Base-by-base conservation (phyloP, 805 yeast genomes). In the Maudiozyma turicensis region DNA sequence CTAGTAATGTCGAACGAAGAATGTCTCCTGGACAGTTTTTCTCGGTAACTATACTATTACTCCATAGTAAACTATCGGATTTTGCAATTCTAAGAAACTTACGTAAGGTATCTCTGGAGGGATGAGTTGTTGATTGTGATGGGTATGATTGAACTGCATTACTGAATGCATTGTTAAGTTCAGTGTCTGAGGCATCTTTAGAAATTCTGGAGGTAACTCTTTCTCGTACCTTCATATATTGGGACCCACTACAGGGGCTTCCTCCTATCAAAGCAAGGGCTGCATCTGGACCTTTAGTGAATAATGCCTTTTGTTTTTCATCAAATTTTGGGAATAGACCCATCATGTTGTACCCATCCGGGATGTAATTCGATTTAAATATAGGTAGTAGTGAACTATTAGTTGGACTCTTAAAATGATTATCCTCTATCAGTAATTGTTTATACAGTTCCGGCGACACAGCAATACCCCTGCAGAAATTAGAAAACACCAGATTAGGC, bases 401-500 rank as follows among this genome's bases (percentile, higher is more conserved):
- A 2, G 54, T 35, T 2, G 65, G 65, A 46, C 58, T 57, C 3
- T 48, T 14, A 13, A 59, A 48, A 11, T 26, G 14, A 6, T 37
- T 34, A 8, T 28, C 31, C 6, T 40, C 40, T n/a, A 28, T 32
- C 10, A 7, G 8, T 10, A 59, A 42, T 13, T 45, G 38, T 9
- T 46, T 44, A 44, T 45, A 59, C 8, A 44, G 26, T n/a, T 45
- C 48, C 8, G 47, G 26, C 11, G 51, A 28, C 1, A 59, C 54
- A 6, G 62, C 67, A 7, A 63, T 41, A 4, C 63, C 67, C 35
- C 58, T 50, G 46, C 65, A 60, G 6, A 50, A 51, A 11, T 50
- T 37, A 6, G 63, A 53, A 38, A 50, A 54, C 5, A 50, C 33
- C 6, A 50, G 46, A 20, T 55, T 49, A 1, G 64, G 61, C 64